Evolutionary conservation across 306 rosid species (phyloP).

Genomic region (Glycyrrhiza uralensis): DNA sequence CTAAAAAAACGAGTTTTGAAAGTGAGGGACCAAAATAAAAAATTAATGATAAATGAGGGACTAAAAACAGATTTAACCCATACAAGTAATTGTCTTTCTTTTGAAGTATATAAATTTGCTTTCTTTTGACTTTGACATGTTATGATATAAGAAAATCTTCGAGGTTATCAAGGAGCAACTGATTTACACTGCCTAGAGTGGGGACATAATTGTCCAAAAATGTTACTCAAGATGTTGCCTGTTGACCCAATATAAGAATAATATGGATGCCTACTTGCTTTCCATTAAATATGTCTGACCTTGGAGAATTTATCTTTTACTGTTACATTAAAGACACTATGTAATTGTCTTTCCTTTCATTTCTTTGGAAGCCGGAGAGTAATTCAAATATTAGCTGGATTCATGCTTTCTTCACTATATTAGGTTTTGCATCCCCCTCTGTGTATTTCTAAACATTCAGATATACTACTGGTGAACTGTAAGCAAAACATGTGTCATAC

Average conservation of each 20-base stretch:
- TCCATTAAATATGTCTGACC: not conserved
- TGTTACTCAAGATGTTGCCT: not conserved
- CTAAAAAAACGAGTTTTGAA: too few species aligned
- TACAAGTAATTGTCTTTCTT: too few species aligned
- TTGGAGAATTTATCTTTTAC: not conserved
- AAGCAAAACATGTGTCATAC: not conserved
- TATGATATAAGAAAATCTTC: not conserved
- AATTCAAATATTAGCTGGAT: slow-evolving; percentile 67
- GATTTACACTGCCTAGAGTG: not conserved
- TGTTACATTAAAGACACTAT: not conserved
- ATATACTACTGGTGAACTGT: not conserved
- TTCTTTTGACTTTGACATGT: not conserved
- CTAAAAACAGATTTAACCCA: too few species aligned
- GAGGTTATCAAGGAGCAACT: not conserved
- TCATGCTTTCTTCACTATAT: slow-evolving; percentile 88
- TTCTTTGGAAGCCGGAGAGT: slow-evolving; percentile 71
- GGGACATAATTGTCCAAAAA: not conserved
- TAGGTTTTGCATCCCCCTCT: slow-evolving; percentile 42
- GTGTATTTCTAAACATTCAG: not conserved
- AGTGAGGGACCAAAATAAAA: too few species aligned
- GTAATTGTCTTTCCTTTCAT: slow-evolving; percentile 23
- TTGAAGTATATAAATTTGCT: too few species aligned
- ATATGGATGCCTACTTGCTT: not conserved
- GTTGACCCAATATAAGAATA: slow-evolving; percentile 6
- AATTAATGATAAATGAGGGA: too few species aligned